Conservation (phyloP, 495 filamentous ascomycete genomes). For the Penicillium diatomitis region DNA sequence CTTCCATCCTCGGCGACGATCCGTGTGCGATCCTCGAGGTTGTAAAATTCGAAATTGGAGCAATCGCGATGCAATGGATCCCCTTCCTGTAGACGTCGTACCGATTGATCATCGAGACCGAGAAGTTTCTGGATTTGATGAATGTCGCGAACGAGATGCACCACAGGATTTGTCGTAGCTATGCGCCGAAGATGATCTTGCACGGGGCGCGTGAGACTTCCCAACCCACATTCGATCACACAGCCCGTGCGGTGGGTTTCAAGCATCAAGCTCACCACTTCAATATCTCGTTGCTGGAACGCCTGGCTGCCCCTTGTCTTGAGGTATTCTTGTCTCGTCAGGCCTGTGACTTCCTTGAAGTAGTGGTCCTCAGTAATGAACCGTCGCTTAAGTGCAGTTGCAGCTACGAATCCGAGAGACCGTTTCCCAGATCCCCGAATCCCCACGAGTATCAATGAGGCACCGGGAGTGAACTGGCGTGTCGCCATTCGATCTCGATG, state of each 20-base stretch:
- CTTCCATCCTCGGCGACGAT: constrained; percentile 20
- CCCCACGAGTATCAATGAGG: constrained; percentile 69
- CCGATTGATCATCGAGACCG: constrained; percentile 47
- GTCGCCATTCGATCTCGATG: constrained; percentile 38
- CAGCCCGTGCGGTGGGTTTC: constrained; percentile 52
- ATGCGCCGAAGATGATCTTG: constrained; percentile 51
- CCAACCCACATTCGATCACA: constrained; percentile 64
- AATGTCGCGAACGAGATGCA: constrained; percentile 64
- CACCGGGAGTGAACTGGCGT: constrained; percentile 48
- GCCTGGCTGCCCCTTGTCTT: constrained; percentile 52
- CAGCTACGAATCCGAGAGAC: constrained; percentile 70
- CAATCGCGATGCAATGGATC: constrained; percentile 51
- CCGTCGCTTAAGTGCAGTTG: constrained; percentile 60
- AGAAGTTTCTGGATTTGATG: constrained; percentile 55
- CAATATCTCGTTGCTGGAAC: constrained; percentile 55
- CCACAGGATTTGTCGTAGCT: constrained; percentile 58
- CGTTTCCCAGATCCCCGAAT: constrained; percentile 71
- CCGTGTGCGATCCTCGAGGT: constrained; percentile 45
- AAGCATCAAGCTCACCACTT: constrained; percentile 60
- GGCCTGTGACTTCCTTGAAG: constrained; percentile 61
- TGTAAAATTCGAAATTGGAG: constrained; percentile 76
- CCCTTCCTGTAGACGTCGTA: constrained; percentile 40
- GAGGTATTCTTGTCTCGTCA: constrained; percentile 55
- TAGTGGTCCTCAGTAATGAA: constrained; percentile 70
- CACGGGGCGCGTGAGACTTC: constrained; percentile 46